phyloP scores from a whole-genome alignment of 2,329 filamentous ascomycete genomes.

The Pseudocercospora crystallina region DNA sequence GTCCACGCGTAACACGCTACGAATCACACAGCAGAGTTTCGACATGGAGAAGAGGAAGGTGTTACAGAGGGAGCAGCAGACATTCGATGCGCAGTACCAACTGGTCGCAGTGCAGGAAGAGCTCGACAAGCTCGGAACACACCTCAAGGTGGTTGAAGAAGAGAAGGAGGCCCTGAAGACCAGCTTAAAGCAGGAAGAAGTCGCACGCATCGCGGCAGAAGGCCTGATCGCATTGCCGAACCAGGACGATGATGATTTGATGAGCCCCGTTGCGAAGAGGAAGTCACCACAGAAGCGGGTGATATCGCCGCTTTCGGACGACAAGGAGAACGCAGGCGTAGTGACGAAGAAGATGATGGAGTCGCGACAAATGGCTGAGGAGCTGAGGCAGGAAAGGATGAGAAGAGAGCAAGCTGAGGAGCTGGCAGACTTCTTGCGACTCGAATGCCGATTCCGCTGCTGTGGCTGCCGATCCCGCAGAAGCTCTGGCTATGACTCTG shows the following conservation, averaged over 20 bases:
- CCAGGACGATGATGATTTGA: slow-evolving; percentile 60
- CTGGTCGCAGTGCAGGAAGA: slow-evolving; percentile 66
- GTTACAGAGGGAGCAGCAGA: slow-evolving; percentile 65
- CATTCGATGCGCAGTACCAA: slow-evolving; percentile 66
- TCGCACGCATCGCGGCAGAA: slow-evolving; percentile 70
- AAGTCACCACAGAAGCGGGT: slow-evolving; percentile 39
- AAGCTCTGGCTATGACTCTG: slow-evolving; percentile 5
- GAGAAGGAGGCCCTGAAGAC: slow-evolving; percentile 74
- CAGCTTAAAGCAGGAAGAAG: slow-evolving; percentile 70
- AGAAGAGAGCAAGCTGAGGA: slow-evolving; percentile 69
- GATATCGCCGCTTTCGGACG: slow-evolving; percentile 48
- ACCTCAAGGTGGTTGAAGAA: slow-evolving; percentile 65
- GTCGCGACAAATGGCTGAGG: slow-evolving; percentile 49
- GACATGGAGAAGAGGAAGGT: slow-evolving; percentile 64
- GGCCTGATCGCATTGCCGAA: slow-evolving; percentile 65
- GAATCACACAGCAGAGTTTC: slow-evolving; percentile 59
- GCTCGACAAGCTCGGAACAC: slow-evolving; percentile 62
- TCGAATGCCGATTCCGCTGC: slow-evolving; percentile 69
- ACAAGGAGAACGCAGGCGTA: slow-evolving; percentile 47
- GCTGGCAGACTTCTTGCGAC: slow-evolving; percentile 72
- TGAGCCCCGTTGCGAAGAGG: slow-evolving; percentile 48
- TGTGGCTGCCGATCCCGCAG: slow-evolving; percentile 58
- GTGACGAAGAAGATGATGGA: slow-evolving; percentile 48
- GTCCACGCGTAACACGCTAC: slow-evolving; percentile 55
- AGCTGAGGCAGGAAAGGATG: slow-evolving; percentile 54